Base-by-base conservation (phyloP, 2,329 filamentous ascomycete species). In the Ceratocystis destructans region DNA sequence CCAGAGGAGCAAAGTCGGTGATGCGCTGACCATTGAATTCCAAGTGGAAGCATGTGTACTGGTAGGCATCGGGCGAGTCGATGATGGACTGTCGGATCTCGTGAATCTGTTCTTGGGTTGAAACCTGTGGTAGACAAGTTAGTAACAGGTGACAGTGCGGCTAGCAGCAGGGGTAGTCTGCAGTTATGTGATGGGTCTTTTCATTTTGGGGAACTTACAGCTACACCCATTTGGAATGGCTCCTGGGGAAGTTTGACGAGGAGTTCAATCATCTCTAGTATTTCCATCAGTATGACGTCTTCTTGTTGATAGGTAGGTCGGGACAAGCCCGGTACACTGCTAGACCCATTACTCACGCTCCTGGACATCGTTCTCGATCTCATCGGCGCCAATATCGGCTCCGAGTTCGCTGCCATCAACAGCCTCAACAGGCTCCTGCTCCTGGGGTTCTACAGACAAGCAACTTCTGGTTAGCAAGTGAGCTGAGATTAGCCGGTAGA, bases 1-100 rank as follows among this genome's bases (percentile, higher is more conserved):
- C 91, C 69, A 99, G 83, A 75, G 95, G 88, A 68, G 95, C 83
- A 72, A 94, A 97, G 77, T 99, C 94, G 76, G 97, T 97, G 81
- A 99, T 87, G 70, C 89, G 88, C 76, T 89, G 80, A 71, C 90
- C 90, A 68, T 89, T 87, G 78, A 92, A 87, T 78, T 97, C 92
- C 72, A 99, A 86, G 78, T 99, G 94, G 80, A 99, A 99, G 81
- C 94, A 99, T 64, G 94, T 96, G 79, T 96, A 96, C 77, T 96
- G 91, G 78, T 96, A 94, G 64, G 93, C 95, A 68, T 87, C 83
- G 4, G 94, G 94, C 62, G 91, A 83, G 77, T 99, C 94, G 77
- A 96, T 91, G 74, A 99, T 89, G 69, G 92, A 93, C 77, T 97
- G 94, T 71, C 94, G 89, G 72, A 99, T 87, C 80, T 99, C 94